Conservation (phyloP, 805 yeast genomes). For the Metschnikowia amazonensis region DNA sequence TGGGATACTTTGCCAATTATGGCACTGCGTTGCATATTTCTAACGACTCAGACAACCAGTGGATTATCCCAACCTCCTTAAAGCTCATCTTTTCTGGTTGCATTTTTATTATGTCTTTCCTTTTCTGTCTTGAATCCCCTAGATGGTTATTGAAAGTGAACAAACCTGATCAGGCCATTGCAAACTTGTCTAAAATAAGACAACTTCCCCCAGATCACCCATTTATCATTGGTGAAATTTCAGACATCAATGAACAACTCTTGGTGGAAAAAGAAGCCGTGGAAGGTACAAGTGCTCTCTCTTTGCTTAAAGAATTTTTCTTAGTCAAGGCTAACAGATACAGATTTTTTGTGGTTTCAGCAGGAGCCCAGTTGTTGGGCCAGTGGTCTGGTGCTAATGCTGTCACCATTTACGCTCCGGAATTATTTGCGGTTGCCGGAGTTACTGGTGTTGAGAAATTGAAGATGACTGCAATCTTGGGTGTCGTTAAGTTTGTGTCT, state of each 20-base stretch:
- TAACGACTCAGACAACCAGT: constrained; percentile 35
- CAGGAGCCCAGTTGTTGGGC: constrained; percentile 44
- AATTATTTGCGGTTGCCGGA: constrained; percentile 47
- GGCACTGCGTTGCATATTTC: constrained; percentile 48
- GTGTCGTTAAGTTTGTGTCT: constrained; percentile 48
- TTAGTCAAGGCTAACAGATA: constrained; percentile 39
- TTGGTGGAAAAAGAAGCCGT: constrained; percentile 54
- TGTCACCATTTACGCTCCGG: constrained; percentile 55
- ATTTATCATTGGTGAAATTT: constrained; percentile 44
- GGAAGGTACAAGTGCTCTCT: constrained; percentile 15
- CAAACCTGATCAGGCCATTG: constrained; percentile 37
- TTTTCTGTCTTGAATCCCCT: constrained; percentile 47
- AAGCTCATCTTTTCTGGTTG: constrained; percentile 48
- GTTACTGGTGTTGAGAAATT: constrained; percentile 38
- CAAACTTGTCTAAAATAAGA: constrained; percentile 41
- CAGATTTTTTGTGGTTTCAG: constrained; percentile 42
- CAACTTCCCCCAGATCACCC: constrained; percentile 45
- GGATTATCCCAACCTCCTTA: constrained; percentile 51
- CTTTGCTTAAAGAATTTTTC: constrained; percentile 32
- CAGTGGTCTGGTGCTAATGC: constrained; percentile 63
- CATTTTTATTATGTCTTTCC: constrained; percentile 38
- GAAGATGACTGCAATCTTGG: constrained; percentile 49
- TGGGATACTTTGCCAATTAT: constrained; percentile 46
- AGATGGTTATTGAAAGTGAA: constrained; percentile 49
- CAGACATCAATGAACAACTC: constrained; percentile 48